Base-by-base conservation (phyloP, 2,329 filamentous ascomycete species). In the Sphaerostilbella broomeana region DNA sequence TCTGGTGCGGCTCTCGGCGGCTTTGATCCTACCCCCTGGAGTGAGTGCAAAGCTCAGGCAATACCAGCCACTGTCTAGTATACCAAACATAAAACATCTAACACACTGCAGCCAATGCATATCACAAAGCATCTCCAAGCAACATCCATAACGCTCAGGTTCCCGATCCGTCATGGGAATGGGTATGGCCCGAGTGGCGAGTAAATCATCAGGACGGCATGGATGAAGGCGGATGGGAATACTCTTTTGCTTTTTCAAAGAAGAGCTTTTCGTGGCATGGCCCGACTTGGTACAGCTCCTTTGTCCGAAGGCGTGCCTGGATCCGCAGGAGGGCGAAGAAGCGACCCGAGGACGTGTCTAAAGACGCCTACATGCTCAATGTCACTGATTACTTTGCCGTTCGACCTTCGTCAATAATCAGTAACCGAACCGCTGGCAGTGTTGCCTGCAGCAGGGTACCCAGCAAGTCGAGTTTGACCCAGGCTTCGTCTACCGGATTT, bases 181-280 rank as follows among this genome's bases (percentile, higher is more conserved):
- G 92, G 92, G 79, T 66, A 2, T 82, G 77, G 77, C 69, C 76
- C 2, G 76, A 78, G 36, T 83, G 79, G 79, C 69, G 66, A 19
- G 54, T 83, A 49, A 73, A 77, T 43, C 67, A 86, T 74, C 86
- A 90, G 68, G 76, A 83, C 3, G 82, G 84, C 43, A 51, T 62
- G 25, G 92, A 97, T 54, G 83, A 90, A 46, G 85, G 90, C 47
- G 92, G 92, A 4, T 98, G 92, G 92, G 84, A 94, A 58, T 98
- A 98, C 62, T 92, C 86, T 12, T 88, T 95, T 58, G 82, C 85
- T 49, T 98, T 97, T 57, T n/a, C n/a, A n/a, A 69, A 70, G 48
- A 77, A 73, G 44, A 69, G 65, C 28, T 87, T 84, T 49, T 77
- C 79, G 3, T 98, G 92, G 92, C 92, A 98, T 60, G 81, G 82